Conservation (phyloP, 805 yeast genomes). For the Jamesozyma lodderae region DNA sequence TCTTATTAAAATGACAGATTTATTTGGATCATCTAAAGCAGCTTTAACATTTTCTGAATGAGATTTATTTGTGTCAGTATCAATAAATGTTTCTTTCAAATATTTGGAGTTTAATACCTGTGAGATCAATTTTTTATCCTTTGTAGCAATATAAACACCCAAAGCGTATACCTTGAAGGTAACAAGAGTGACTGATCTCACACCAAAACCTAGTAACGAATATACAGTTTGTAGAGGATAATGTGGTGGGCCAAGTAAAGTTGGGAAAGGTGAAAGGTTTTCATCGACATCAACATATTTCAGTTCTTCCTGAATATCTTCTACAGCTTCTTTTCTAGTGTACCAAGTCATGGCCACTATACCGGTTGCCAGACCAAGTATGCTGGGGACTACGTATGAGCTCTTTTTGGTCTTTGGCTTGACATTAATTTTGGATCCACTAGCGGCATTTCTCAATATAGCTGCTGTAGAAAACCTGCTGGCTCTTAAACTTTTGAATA, state of each 20-base stretch:
- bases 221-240: conserved; percentile 32
- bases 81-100: conserved; percentile 32
- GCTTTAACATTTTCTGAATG: conserved; percentile 34
- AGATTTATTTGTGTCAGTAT: conserved; percentile 24
- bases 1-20: conserved; percentile 46
- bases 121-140: conserved; percentile 40
- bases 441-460: background rate
- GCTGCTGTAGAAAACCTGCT: background rate
- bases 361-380: conserved; percentile 2
- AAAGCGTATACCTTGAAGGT: conserved; percentile 78
- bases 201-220: conserved; percentile 68
- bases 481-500: background rate
- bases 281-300: conserved; percentile 39
- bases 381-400: background rate
- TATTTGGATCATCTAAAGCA: conserved; percentile 43
- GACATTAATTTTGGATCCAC: background rate
- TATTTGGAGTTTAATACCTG: conserved; percentile 37
- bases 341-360: background rate
- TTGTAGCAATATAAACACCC: conserved; percentile 66
- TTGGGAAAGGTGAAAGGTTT: conserved; percentile 43
- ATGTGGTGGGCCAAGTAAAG: conserved; percentile 16
- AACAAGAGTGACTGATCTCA: conserved; percentile 74
- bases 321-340: too few relatives aligned
- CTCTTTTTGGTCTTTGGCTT: background rate
- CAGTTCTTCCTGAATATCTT: background rate